Conservation (phyloP, 305 asterid species). For the Fraxinus floribunda region DNA sequence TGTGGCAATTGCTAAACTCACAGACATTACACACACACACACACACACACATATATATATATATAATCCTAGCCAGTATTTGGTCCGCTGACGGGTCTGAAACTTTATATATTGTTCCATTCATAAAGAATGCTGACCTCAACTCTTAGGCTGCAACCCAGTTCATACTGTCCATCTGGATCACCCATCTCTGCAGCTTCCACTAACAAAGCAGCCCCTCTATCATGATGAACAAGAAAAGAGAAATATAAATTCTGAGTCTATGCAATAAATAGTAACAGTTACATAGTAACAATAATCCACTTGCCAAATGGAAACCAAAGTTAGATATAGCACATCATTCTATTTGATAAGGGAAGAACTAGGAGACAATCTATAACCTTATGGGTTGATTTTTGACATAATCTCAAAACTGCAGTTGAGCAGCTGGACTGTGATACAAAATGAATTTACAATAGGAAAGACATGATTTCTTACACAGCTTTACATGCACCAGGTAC, state of each 20-base stretch:
- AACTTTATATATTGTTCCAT: background rate
- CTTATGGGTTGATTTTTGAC: slow-evolving; percentile 1
- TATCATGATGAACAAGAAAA: slow-evolving; percentile 33
- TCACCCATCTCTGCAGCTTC: slow-evolving; percentile 99
- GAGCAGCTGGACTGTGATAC: slow-evolving; percentile 1
- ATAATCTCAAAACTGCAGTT: slow-evolving; percentile 15
- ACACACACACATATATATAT: no score
- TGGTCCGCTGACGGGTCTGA: background rate
- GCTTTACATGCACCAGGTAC: slow-evolving; percentile 92
- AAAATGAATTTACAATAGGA: slow-evolving; percentile 12
- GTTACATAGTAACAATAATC: background rate
- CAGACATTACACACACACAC: background rate
- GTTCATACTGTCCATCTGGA: slow-evolving; percentile 80
- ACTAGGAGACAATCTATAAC: background rate
- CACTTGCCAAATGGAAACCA: background rate
- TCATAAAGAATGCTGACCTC: slow-evolving; percentile 52
- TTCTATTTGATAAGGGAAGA: background rate
- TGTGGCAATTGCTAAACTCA: background rate
- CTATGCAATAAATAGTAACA: background rate
- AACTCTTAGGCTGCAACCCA: slow-evolving; percentile 78
- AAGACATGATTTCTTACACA: slow-evolving; percentile 45
- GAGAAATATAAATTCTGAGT: slow-evolving; percentile 1
- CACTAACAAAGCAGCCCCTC: slow-evolving; percentile 93
- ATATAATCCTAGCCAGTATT: background rate
- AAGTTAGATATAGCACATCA: background rate